Evolutionary conservation across 495 filamentous ascomycete species (phyloP), one percentile per base, ranked within the genome.

Genomic region (Penicillium arizonense): DNA sequence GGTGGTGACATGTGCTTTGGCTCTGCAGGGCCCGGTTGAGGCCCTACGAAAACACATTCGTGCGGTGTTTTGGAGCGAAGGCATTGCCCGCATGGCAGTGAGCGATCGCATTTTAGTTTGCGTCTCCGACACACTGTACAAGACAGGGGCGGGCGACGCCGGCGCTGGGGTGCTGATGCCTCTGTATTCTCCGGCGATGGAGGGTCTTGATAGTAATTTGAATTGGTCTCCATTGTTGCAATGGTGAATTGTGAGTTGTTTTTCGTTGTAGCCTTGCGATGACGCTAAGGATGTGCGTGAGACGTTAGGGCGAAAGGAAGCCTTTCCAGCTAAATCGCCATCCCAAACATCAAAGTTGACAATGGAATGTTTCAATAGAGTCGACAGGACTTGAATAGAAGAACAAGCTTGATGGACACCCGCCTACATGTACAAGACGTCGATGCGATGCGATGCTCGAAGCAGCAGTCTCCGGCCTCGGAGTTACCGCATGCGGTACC

Each of bases 71-170:
- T 72, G 8, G 70, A 72, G 53, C 85, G 82, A 34, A 73, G 61
- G 61, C 86, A 88, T 60, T 87, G 86, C 32, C 79, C 78, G 55
- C 86, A 88, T 18, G 86, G 85, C 42, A 81, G 79, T 26, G 74
- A 72, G 26, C 84, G 82, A 62, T 88, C 83, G 68, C 86, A 89
- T 65, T 85, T 87, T 55, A 88, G 77, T 68, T 89, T 89, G 48
- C 85, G 77, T 30, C 80, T 76, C 48, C 85, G 80, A 55, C 86
- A 89, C 50, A 77, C 63, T 14, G 71, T 75, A 50, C 75, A 76
- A 23, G 72, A 68, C 28, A 74, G 60, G 5, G 72, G 66, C 46
- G 72, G 70, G 46, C 73, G 59, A 40, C 72, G 71, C 9, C 73
- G 67, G 11, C 69, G 58, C 32, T 67, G 64, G 13, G 64, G 44